Evolutionary conservation across 2,329 filamentous ascomycete genomes (phyloP), one percentile per base, ranked within the genome.

Genomic region (Mycosphaerella arachidis): DNA sequence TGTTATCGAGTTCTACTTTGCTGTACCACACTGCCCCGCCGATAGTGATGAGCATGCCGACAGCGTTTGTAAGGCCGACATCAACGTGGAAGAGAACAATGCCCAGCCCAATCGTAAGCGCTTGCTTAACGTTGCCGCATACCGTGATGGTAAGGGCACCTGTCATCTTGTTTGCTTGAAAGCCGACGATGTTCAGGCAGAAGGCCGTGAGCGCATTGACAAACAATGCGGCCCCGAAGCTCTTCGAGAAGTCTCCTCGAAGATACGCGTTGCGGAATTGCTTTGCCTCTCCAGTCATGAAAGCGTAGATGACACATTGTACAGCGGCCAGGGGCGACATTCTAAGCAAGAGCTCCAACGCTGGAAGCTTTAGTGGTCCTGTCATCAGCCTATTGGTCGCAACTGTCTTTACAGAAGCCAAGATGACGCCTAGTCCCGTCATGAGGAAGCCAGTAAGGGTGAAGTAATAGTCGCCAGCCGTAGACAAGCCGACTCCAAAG

Each of bases 381-480:
- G 84, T 87, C 82, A 86, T 85, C 67, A 87, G 80, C 67, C 82
- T 81, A 73, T 87, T 87, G 37, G 84, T 86, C 31, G 83, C 82
- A 35, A 87, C 82, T 1, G 84, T 86, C 78, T 87, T 87, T 72
- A 75, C 67, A 29, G 74, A 71, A 4, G 73, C 73, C 16, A 75
- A 63, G 6, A 72, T 29, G 12, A 73, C 72, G 12, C 73, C 73
- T 77, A 76, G 64, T 76, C 71, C 66, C 5, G 72, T 75, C 48
- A 73, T 64, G 4, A 68, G 51, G 40, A 72, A 68, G 6, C 84
- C 84, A 16, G 80, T 72, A 27, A 80, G 73, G n/a, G 83, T 84
- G 68, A 84, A 85, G 66, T 82, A 83, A 77, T 85, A 85, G 73
- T 87, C 84, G 61, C 85, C 85, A 46, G 81, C 81, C 1, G 84